phyloP scores from a whole-genome alignment of 2,329 filamentous ascomycete species.

The Aspergillus tanneri region DNA sequence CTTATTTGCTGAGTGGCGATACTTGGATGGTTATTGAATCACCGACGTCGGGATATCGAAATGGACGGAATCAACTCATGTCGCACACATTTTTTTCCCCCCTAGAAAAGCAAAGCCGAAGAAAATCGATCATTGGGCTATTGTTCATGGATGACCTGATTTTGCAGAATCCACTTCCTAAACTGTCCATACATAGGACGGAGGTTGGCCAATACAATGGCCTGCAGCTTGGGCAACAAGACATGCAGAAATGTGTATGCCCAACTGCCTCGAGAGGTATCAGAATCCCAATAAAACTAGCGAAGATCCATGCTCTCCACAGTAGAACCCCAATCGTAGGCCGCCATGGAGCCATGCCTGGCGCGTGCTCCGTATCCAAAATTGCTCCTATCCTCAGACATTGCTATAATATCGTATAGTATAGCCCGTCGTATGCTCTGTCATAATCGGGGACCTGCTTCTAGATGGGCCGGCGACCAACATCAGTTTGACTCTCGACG shows the following conservation, averaged over 20 bases:
- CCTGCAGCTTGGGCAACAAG: constrained; percentile 27
- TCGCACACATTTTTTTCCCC: background rate
- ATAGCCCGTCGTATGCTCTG: background rate
- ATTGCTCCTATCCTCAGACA: background rate
- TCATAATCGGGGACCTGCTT: background rate
- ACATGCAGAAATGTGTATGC: constrained; percentile 29
- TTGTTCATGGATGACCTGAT: constrained; percentile 2
- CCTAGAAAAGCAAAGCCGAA: background rate
- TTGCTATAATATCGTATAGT: background rate
- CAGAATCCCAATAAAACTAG: constrained; percentile 11
- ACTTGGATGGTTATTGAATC: no score
- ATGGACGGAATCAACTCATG: background rate
- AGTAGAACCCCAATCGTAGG: constrained; percentile 17
- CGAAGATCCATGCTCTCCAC: constrained; percentile 23
- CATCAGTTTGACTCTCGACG: no score
- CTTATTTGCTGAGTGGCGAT: background rate
- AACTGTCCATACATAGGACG: constrained; percentile 2
- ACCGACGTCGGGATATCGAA: no score
- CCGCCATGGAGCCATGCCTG: constrained; percentile 11
- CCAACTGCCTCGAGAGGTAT: constrained; percentile 24
- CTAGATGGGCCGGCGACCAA: constrained; percentile 2
- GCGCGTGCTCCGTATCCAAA: background rate
- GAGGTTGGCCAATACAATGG: constrained; percentile 16
- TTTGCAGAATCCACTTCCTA: background rate
- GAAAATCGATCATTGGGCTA: constrained; percentile 8